phyloP scores from a whole-genome alignment of 257 asterid species.

The Craterostigma plantagineum region DNA sequence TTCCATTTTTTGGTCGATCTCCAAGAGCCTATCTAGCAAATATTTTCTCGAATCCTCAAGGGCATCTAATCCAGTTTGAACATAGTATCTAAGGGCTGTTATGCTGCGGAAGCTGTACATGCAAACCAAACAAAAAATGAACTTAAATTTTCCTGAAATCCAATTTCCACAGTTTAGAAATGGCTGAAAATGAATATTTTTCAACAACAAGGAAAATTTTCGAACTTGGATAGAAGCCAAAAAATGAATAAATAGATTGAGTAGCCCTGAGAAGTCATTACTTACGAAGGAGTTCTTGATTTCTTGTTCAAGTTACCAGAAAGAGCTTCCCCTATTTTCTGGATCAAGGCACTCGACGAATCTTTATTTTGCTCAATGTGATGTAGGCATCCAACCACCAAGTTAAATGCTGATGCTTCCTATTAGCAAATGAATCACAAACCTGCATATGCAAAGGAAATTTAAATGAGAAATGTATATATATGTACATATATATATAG shows the following conservation, averaged over 20 bases:
- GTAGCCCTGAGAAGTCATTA: conserved; percentile 4
- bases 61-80: conserved; percentile 81
- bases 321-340: conserved; percentile 68
- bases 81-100: conserved; percentile 42
- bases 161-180: neutral
- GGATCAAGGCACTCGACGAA: conserved; percentile 34
- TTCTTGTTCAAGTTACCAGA: conserved; percentile 43
- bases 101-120: conserved; percentile 64
- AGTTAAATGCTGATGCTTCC: conserved; percentile 33
- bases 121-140: conserved; percentile 5
- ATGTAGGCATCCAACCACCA: conserved; percentile 96
- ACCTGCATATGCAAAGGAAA: conserved; percentile 26
- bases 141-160: conserved; percentile 3
- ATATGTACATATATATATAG: no score
- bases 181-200: no score
- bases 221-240: no score
- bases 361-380: conserved; percentile 63
- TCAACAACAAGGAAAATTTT: no score
- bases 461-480: no score
- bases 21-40: conserved; percentile 60
- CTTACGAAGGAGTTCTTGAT: conserved; percentile 65
- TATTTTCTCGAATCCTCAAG: conserved; percentile 60
- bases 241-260: conserved; percentile 1
- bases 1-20: conserved; percentile 66
- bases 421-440: conserved; percentile 25